phyloP scores from a whole-genome alignment of 352 stramenopile genomes.

The Pythium phragmiticola region DNA sequence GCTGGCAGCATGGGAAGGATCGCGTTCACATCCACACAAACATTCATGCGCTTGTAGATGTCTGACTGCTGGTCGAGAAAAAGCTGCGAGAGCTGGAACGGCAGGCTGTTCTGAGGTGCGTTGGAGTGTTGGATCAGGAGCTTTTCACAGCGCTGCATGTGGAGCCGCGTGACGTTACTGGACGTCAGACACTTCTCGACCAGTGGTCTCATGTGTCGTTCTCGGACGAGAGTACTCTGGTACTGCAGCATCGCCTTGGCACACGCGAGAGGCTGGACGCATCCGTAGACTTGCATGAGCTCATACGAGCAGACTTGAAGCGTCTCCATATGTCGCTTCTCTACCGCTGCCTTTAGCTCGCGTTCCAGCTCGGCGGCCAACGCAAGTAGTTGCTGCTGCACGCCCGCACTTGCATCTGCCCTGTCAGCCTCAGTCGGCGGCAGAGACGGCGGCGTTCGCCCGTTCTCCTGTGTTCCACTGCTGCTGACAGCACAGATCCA shows the following conservation, averaged over 20 bases:
- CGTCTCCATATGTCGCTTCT: slow-evolving; percentile 39
- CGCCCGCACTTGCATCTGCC: slow-evolving; percentile 6
- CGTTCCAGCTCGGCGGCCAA: slow-evolving; percentile 15
- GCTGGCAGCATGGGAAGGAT: slow-evolving; percentile 44
- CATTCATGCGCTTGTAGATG: slow-evolving; percentile 56
- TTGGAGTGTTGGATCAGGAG: slow-evolving; percentile 38
- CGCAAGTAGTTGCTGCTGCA: neutral
- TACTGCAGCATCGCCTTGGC: slow-evolving; percentile 62
- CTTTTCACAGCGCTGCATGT: slow-evolving; percentile 43
- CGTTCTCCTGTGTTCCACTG: slow-evolving; percentile 4
- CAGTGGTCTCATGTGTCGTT: slow-evolving; percentile 31
- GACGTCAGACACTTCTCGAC: slow-evolving; percentile 39
- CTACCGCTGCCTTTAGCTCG: slow-evolving; percentile 34
- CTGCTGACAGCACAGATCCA: slow-evolving; percentile 47
- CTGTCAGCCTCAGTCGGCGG: neutral
- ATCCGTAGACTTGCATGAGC: slow-evolving; percentile 56
- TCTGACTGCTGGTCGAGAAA: slow-evolving; percentile 69
- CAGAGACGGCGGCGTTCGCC: slow-evolving; percentile 16
- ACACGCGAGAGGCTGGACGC: slow-evolving; percentile 40
- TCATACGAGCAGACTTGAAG: slow-evolving; percentile 52
- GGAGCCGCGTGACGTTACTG: slow-evolving; percentile 46
- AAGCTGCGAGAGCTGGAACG: slow-evolving; percentile 63
- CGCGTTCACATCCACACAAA: slow-evolving; percentile 37
- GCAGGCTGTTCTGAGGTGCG: slow-evolving; percentile 46
- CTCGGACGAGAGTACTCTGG: slow-evolving; percentile 45